These are phyloP conservation scores for Xylaria sp. DNA, from an alignment of 2,329 filamentous ascomycete species.

Conservation along the genomic window DNA sequence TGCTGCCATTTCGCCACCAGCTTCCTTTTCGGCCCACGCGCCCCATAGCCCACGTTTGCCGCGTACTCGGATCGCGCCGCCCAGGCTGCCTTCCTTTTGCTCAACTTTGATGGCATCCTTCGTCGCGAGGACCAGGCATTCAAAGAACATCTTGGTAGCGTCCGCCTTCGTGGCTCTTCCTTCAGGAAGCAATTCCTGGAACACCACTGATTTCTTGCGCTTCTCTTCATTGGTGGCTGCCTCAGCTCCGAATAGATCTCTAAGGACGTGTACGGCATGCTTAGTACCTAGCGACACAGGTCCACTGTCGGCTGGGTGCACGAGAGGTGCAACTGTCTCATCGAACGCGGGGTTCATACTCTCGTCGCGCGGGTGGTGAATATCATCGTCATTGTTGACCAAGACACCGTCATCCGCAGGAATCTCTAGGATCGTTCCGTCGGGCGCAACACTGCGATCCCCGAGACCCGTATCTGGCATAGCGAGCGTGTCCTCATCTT, in stretches of 20 bases:
- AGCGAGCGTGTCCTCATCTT: slow-evolving; percentile 69
- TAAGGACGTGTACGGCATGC: slow-evolving; percentile 93
- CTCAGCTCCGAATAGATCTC: slow-evolving; percentile 84
- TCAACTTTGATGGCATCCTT: slow-evolving; percentile 99
- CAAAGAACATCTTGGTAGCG: slow-evolving; percentile 99
- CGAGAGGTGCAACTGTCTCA: slow-evolving; percentile 78
- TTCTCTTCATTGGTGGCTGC: slow-evolving; percentile 75
- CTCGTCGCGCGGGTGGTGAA: slow-evolving; percentile 57
- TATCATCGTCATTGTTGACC: slow-evolving; percentile 59
- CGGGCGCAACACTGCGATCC: slow-evolving; percentile 64
- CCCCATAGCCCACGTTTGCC: slow-evolving; percentile 98
- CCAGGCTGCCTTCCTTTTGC: slow-evolving; percentile 77
- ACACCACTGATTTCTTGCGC: slow-evolving; percentile 82
- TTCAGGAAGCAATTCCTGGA: slow-evolving; percentile 92
- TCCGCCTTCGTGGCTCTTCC: slow-evolving; percentile 83
- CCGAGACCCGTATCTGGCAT: slow-evolving; percentile 62
- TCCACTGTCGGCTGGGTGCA: slow-evolving; percentile 85
- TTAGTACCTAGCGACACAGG: slow-evolving; percentile 92
- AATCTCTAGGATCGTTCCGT: slow-evolving; percentile 74
- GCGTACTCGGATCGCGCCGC: slow-evolving; percentile 82
- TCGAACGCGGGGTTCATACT: slow-evolving; percentile 74
- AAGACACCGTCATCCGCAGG: slow-evolving; percentile 63
- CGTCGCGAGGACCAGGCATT: slow-evolving; percentile 92
- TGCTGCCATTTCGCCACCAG: slow-evolving; percentile 69
- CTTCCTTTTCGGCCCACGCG: slow-evolving; percentile 87